Base-by-base conservation (phyloP, 768 basidiomycete species). In the Termitomyces bulborhizus region DNA sequence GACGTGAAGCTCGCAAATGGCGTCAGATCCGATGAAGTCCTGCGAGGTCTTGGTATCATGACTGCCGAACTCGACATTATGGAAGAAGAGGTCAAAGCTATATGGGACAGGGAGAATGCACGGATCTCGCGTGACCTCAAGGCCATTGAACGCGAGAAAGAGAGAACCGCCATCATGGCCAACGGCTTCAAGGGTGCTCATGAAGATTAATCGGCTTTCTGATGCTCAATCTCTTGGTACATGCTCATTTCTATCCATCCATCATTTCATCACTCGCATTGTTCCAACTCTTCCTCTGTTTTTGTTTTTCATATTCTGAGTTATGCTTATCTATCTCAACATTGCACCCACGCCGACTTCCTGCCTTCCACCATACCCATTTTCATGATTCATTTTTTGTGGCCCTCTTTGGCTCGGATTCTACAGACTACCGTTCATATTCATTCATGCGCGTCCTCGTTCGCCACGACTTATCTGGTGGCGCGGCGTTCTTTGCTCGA, bases 41-140 rank as follows among this genome's bases (percentile, higher is more conserved):
- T 85, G n/a, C 79, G 86, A 42, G 88, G 87, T 0, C 65, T 91
- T 37, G 88, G 88, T 11, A 72, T 85, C 21, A 63, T 57, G 6
- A 65, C 58, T 40, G 63, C 43, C 1, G 61, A 65, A 0, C 65
- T 64, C 2, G 78, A 82, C 50, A 66, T 75, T 18, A 70, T 69
- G 47, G 76, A 75, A 53, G 81, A 83, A 63, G 82, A 81, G 58
- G 72, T 80, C 34, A 71, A 72, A 37, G 71, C 68, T 5, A 78
- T 85, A 36, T 84, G 81, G 78, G 72, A 75, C 55, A 74, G 75
- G 57, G 84, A 85, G 68, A 71, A 68, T 42, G 61, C 69, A 0
- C 70, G 74, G 36, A 71, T 84, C 45, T 63, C 66, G 21, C 71
- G 75, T 41, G 83, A 84, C 53, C 47, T 72, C 41, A 74, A 75